phyloP scores from a whole-genome alignment of 805 yeast species.

The Dipodascus geniculatus region DNA sequence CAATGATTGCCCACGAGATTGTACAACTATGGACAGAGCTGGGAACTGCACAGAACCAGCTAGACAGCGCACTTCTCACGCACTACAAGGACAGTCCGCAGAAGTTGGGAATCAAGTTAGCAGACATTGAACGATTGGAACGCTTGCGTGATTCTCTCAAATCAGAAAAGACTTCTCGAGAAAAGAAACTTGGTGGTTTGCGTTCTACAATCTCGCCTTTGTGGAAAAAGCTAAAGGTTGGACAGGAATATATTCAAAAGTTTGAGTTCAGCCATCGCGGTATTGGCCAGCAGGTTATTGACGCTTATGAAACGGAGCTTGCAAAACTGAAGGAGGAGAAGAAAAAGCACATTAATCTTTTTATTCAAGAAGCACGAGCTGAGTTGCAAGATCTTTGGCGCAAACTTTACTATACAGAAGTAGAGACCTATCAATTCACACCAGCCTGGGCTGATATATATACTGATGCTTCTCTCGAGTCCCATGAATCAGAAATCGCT shows the following conservation, averaged over 20 bases:
- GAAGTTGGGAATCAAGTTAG: conserved; percentile 15
- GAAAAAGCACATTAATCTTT: conserved; percentile 50
- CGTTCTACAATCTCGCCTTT: conserved; percentile 33
- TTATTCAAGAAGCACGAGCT: conserved; percentile 49
- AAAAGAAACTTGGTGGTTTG: conserved; percentile 22
- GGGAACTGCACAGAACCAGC: conserved; percentile 21
- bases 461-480: conserved; percentile 48
- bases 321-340: conserved; percentile 48
- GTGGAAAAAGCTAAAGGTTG: conserved; percentile 49
- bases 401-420: conserved; percentile 43
- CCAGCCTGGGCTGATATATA: conserved; percentile 32
- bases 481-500: conserved; percentile 53
- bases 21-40: conserved; percentile 23
- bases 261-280: conserved; percentile 35
- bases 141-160: conserved; percentile 17
- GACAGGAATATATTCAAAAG: conserved; percentile 26
- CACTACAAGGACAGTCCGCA: conserved; percentile 16
- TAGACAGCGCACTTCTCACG: conserved; percentile 16
- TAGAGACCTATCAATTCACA: conserved; percentile 38
- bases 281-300: conserved; percentile 36
- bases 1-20: conserved; percentile 15
- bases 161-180: conserved; percentile 27
- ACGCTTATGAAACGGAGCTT: conserved; percentile 43
- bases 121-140: conserved; percentile 21
- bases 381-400: conserved; percentile 55